Evolutionary conservation across 2,329 filamentous ascomycete species (phyloP).

Genomic region (Penicillium occitanis): DNA sequence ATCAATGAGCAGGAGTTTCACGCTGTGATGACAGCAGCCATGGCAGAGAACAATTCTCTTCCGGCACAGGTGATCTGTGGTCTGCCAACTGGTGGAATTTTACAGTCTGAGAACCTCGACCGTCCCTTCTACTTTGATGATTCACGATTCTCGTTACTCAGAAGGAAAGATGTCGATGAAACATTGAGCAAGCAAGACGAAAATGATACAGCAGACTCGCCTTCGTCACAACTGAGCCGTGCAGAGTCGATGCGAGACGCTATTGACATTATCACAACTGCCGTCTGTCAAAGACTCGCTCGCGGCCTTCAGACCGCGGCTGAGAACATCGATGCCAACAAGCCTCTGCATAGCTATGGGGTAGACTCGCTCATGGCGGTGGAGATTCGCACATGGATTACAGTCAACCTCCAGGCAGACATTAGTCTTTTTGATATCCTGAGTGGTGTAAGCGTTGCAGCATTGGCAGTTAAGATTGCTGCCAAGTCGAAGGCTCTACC

Average conservation of each 20-base stretch:
- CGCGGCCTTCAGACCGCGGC: background rate
- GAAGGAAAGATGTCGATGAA: background rate
- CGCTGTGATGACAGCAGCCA: slow-evolving; percentile 4
- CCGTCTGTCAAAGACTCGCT: background rate
- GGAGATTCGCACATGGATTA: background rate
- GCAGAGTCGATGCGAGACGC: background rate
- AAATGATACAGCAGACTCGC: background rate
- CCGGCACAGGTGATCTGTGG: slow-evolving; percentile 10
- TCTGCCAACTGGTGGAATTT: slow-evolving; percentile 9
- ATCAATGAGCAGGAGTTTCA: slow-evolving; percentile 3
- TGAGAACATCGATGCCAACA: background rate
- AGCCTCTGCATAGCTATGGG: background rate
- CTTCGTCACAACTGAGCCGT: background rate
- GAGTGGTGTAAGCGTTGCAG: background rate
- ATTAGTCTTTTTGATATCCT: background rate
- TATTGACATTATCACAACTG: background rate
- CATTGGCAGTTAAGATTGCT: background rate
- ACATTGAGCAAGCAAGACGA: background rate
- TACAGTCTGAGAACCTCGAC: slow-evolving; percentile 3
- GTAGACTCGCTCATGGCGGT: background rate
- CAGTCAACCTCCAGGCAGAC: background rate
- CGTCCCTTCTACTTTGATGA: slow-evolving; percentile 13
- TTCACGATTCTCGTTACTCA: background rate
- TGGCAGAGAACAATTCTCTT: background rate
- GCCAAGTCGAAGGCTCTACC: background rate